A percentile compares a stretch with the other conserved stretches of the same genome.
Conservation (phyloP, 2,329 filamentous ascomycete species). For the Sporothrix pseudoabietina region DNA sequence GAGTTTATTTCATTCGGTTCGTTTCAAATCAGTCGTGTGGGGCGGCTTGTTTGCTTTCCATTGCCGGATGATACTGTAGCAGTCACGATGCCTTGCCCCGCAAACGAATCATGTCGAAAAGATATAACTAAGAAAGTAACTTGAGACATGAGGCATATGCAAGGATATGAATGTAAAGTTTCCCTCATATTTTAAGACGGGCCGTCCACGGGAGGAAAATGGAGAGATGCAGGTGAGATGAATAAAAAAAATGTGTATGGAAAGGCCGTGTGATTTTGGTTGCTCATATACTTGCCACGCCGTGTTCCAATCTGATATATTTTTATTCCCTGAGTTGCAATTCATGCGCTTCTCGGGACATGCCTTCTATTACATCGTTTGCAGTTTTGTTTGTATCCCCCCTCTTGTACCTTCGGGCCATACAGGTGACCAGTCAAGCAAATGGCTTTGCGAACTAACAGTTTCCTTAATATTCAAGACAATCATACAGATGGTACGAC, state of each 20-base stretch:
- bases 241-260: not conserved
- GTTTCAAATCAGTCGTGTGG: not conserved
- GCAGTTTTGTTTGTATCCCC: not conserved
- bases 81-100: not conserved
- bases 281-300: not conserved
- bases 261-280: not conserved
- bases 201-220: not conserved
- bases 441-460: no score
- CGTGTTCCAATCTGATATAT: no score
- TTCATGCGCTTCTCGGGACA: constrained; percentile 3
- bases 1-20: not conserved
- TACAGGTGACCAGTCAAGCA: no score
- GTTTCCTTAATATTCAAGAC: not conserved
- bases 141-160: not conserved
- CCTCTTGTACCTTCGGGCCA: not conserved
- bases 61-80: constrained; percentile 16
- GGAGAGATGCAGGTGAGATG: not conserved
- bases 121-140: not conserved
- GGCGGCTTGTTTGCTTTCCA: not conserved
- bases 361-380: not conserved
- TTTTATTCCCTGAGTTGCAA: not conserved
- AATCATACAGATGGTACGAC: not conserved
- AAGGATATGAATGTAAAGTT: not conserved
- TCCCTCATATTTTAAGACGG: not conserved
- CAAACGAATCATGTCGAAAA: not conserved